phyloP scores from a whole-genome alignment of 345 rosid species.

The Eucalyptus decipiens region DNA sequence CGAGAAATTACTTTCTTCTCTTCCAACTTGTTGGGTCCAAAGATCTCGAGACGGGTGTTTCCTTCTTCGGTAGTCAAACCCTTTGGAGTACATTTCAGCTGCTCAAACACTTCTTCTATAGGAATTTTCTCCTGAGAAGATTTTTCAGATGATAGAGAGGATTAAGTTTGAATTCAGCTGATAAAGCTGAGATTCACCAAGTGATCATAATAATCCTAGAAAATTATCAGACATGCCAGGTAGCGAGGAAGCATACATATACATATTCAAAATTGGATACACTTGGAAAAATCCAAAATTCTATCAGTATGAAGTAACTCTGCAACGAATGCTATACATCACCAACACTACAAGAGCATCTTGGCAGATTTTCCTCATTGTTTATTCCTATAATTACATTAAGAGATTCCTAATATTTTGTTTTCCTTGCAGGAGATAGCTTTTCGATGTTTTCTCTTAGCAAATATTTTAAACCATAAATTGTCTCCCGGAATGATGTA shows the following conservation, averaged over 20 bases:
- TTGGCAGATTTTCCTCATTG: not conserved
- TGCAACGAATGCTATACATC: not conserved
- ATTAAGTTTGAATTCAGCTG: not conserved
- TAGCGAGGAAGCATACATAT: not conserved
- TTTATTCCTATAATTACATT: not conserved
- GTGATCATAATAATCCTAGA: not conserved
- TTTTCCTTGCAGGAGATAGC: not conserved
- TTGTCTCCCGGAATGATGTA: not conserved
- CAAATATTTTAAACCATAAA: not conserved
- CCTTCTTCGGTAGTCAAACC: slow-evolving; percentile 62
- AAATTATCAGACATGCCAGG: not conserved
- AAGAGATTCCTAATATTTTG: not conserved
- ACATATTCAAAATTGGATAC: not conserved
- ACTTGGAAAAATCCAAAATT: not conserved
- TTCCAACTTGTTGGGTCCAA: slow-evolving; percentile 89
- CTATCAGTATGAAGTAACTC: not conserved
- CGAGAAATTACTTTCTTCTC: slow-evolving; percentile 54
- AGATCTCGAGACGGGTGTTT: slow-evolving; percentile 57
- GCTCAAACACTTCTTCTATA: slow-evolving; percentile 83
- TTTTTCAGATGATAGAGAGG: not conserved
- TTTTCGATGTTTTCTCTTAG: not conserved
- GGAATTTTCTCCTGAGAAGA: slow-evolving; percentile 63
- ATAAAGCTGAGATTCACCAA: not conserved
- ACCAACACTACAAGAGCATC: not conserved
- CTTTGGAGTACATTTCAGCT: slow-evolving; percentile 62